Evolutionary conservation across 768 basidiomycete species (phyloP).

Genomic region (Exidia glandulosa): DNA sequence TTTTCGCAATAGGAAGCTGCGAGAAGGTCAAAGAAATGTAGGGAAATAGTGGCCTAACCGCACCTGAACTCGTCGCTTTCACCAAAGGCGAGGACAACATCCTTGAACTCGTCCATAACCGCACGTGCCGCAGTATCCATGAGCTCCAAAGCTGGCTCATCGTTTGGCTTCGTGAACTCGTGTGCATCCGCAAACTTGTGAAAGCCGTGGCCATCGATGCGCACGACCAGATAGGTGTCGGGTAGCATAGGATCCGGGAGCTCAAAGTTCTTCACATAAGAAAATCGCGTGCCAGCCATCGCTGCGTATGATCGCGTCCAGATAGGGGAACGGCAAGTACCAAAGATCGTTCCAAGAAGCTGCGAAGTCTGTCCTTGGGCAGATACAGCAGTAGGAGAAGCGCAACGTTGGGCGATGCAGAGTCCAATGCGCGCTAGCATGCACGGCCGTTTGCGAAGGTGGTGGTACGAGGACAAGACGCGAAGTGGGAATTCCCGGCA

Average conservation of each 20-base stretch:
- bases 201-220: slow-evolving; percentile 89
- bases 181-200: slow-evolving; percentile 89
- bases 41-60: too few species aligned
- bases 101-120: slow-evolving; percentile 73
- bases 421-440: too few species aligned
- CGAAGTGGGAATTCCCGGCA: too few species aligned
- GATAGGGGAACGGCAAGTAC: too few species aligned
- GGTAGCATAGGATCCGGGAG: slow-evolving; percentile 79
- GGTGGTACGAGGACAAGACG: too few species aligned
- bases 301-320: neutral
- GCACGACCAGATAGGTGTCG: slow-evolving; percentile 70
- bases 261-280: slow-evolving; percentile 85
- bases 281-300: slow-evolving; percentile 92
- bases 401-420: too few species aligned
- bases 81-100: slow-evolving; percentile 82
- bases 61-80: slow-evolving; percentile 97
- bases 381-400: too few species aligned
- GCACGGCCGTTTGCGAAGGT: too few species aligned
- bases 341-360: too few species aligned
- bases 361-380: too few species aligned
- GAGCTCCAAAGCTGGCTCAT: slow-evolving; percentile 69
- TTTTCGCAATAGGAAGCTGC: slow-evolving; percentile 77
- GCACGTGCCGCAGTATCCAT: slow-evolving; percentile 86
- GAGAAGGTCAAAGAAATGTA: too few species aligned
- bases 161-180: slow-evolving; percentile 82